Evolutionary conservation across 2,329 filamentous ascomycete genomes (phyloP), one percentile per base, ranked within the genome.

Genomic region (Calonectria pseudoturangicola): DNA sequence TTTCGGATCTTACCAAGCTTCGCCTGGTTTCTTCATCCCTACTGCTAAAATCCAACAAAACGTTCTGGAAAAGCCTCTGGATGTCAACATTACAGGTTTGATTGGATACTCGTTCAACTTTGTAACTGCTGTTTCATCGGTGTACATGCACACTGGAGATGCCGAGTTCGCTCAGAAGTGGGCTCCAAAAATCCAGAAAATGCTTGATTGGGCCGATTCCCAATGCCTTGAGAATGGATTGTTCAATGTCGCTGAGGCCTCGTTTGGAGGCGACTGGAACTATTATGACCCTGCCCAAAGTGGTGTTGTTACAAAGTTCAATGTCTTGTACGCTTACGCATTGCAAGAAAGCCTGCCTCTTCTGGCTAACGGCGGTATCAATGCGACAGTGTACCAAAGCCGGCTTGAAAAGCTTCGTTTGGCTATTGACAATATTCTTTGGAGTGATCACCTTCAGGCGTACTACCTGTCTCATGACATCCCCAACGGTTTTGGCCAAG

Each of bases 241-340:
- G 1, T 79, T 83, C 74, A 81, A 80, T 41, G 48, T 83, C 12
- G 74, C 78, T 2, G 76, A 81, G 21, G 28, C 75, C 7, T 75
- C 73, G 0, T 77, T 83, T n/a, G 80, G 77, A 0, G 81, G 81
- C 1, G 82, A 84, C 47, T 84, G 82, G 82, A 81, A 83, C 67
- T 82, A 83, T 69, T 84, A 83, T 70, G 82, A 84, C 33, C 78
- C 80, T 1, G 10, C 74, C 4, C 82, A 83, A 45, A 64, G 73
- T 12, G 81, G 81, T 13, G 75, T 78, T 4, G 77, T 80, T 2
- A 75, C 79, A 28, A 83, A 83, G 71, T 83, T 83, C 77, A 83
- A 83, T 64, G 74, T 75, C 6, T 56, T 82, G 3, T 83, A 83
- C 47, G 81, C 81, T 6, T 82, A 82, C 68, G 65, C 82, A 0